Conservation (phyloP, 306 rosid genomes). For the Cajanus cajan region DNA sequence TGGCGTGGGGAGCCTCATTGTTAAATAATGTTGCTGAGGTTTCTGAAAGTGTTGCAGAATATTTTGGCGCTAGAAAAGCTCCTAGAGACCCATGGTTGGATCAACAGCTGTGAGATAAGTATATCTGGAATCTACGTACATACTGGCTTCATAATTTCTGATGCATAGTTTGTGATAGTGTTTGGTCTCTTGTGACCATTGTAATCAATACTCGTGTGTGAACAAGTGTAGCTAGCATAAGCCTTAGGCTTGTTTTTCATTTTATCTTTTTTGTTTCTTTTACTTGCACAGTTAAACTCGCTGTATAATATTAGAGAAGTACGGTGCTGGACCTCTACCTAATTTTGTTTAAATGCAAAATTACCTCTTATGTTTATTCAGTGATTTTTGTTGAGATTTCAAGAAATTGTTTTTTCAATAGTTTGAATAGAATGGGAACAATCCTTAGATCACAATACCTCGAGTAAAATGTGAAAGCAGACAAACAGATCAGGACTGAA, state of each 20-base stretch:
- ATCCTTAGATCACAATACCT: constrained; percentile 24
- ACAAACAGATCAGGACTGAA: neutral
- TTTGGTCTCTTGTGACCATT: neutral
- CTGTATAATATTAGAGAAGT: neutral
- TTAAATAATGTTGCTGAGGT: constrained; percentile 43
- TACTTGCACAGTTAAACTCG: neutral
- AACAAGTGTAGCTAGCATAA: neutral
- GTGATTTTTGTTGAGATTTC: neutral
- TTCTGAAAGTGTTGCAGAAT: constrained; percentile 40
- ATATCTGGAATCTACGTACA: neutral
- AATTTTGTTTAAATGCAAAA: neutral
- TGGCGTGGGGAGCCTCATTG: constrained; percentile 50
- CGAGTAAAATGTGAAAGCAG: constrained; percentile 14
- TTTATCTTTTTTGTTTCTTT: neutral
- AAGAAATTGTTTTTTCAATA: neutral
- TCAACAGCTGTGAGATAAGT: constrained; percentile 30
- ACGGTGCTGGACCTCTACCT: neutral
- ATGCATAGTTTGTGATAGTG: neutral
- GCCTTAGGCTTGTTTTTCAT: neutral
- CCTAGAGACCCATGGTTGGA: constrained; percentile 44
- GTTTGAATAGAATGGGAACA: constrained; percentile 43
- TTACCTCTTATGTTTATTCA: neutral
- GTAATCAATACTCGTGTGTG: neutral
- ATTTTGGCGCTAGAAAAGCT: constrained; percentile 41
- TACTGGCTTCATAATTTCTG: neutral